Base-by-base conservation (phyloP, 148 eudicot genomes). In the Arbutus unedo region DNA sequence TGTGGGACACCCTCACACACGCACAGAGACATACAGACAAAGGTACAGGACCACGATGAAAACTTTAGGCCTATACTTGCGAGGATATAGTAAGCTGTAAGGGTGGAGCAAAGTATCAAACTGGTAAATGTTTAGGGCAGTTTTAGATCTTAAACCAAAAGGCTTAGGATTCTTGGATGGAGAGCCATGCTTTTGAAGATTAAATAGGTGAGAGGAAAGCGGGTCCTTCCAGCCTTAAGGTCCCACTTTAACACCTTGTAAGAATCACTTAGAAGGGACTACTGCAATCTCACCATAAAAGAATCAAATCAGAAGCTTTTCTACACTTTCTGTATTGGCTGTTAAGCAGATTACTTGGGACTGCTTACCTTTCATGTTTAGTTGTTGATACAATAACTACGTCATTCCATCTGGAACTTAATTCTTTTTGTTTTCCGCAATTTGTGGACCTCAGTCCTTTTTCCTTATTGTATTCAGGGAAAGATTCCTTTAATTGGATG, bases 401-500 rank as follows among this genome's bases (percentile, higher is more conserved):
- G 21, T 75, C 5, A 23, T 56, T 56, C 25, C 66, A 57, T 57
- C 43, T 78, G 50, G 43, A 78, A 56, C 80, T 56, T 43, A 47
- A 0, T 31, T 54, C 31, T 23, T 76, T 78, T 16, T 2, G 0
- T 18, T 43, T 55, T 14, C 21, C 41, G 44, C 23, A 57, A 7
- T 56, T 78, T 57, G 25, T 19, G 68, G 50, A 25, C 55, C 81
- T 79, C 44, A n/a, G 3, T 48, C 31, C 45, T 81, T 75, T 5
- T 85, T 8, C 62, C 77, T 68, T 50, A 54, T 59, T 75, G 45
- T 77, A 14, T 82, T 21, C 90, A 94, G 99, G 98, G 99, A 59
- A 94, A 85, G 82, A 86, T 96, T 85, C 97, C 99, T 81, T 90
- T 96, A 84, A 92, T 94, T 79, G 99, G 99, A 50, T 92, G 95